These are phyloP conservation scores for Tulasnella sp. DNA, from an alignment of 768 basidiomycete species.

Conservation along the genomic window DNA sequence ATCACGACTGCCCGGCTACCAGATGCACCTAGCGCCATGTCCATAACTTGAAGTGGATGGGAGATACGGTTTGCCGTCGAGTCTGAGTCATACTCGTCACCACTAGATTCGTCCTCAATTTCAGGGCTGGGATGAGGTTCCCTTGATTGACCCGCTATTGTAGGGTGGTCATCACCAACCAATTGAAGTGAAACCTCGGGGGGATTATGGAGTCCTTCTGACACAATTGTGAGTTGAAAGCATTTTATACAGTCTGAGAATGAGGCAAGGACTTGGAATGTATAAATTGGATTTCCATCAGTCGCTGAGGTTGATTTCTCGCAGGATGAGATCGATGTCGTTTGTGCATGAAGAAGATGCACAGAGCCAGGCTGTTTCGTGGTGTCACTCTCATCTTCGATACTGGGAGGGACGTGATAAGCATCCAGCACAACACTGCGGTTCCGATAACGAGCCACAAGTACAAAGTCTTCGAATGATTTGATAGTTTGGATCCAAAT, in stretches of 20 bases:
- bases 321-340: neutral
- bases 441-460: conserved; percentile 3
- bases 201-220: neutral
- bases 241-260: conserved; percentile 3
- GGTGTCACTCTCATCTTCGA: neutral
- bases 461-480: neutral
- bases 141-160: neutral
- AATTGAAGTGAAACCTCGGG: neutral
- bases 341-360: neutral
- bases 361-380: too few species aligned
- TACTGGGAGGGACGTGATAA: neutral
- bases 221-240: neutral
- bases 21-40: neutral
- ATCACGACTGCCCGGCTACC: conserved; percentile 5
- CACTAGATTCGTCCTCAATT: neutral
- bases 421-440: conserved; percentile 5
- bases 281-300: neutral
- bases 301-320: neutral
- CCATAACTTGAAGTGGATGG: conserved; percentile 8
- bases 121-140: too few species aligned
- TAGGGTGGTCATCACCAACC: conserved; percentile 9
- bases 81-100: conserved; percentile 13
- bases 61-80: conserved; percentile 10
- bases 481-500: neutral
- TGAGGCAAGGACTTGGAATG: conserved; percentile 9